Base-by-base conservation (phyloP, 257 asterid genomes). In the Penstemon eatonii region DNA sequence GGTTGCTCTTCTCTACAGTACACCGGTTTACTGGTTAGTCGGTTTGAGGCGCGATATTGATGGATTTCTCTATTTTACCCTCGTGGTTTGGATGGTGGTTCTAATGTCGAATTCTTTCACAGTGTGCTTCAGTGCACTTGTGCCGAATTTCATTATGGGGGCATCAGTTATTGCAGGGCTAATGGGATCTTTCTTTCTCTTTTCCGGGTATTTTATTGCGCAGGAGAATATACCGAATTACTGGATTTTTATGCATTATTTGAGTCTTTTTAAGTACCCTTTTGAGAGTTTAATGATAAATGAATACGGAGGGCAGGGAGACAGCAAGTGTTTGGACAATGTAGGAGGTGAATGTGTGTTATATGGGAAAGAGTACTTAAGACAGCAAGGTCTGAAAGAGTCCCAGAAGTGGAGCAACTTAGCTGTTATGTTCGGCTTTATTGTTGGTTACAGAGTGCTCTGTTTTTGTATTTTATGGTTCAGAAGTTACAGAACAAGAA, bases 171-270 rank as follows among this genome's bases (percentile, higher is more conserved):
- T 89, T n/a, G 88, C 98, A 0, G 98, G 98, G 25, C 58, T 89
- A 39, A 92, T 89, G 98, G 98, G 98, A 11, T 85, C 91, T 1
- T 92, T 92, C 77, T 92, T 92, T 15, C 88, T 92, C 39, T 92
- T 92, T 63, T 92, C 98, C 0, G 98, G 98, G 66, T 89, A 89
- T 57, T 92, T 89, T 50, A 86, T 92, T 1, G 66, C 85, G 4
- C 65, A 84, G 68, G 87, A 83, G 10, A 75, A 71, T 12, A 87
- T 89, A 66, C 96, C 98, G 4, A 50, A 4, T 10, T 89, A 87
- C 64, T 92, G 96, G 96, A 79, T 83, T 5, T 92, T 89, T 68
- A 88, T 92, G 98, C 97, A 92, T 40, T 92, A 92, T 62, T 50
- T 90, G 80, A 92, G 98, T 49, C 73, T 92, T 50, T 89, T 92